Evolutionary conservation across 495 filamentous ascomycete species (phyloP).

Genomic region (Neurospora sp.): DNA sequence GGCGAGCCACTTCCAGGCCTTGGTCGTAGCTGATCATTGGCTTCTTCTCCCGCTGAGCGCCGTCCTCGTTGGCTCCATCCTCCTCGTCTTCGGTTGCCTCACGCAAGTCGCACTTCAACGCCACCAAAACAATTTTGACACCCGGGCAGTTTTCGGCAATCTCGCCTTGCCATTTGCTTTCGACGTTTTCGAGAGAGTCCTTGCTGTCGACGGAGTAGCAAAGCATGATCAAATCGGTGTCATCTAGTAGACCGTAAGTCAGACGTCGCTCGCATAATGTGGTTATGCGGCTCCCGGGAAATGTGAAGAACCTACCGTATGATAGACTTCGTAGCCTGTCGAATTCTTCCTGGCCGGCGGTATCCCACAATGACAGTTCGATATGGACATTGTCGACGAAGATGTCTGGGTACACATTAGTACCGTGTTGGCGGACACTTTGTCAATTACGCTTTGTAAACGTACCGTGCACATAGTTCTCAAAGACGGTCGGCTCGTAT

Average conservation of each 20-base stretch:
- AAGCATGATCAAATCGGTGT: slow-evolving; percentile 96
- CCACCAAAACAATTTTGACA: slow-evolving; percentile 90
- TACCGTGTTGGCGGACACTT: neutral
- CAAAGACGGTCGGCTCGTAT: slow-evolving; percentile 98
- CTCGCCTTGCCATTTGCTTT: slow-evolving; percentile 95
- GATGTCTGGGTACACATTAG: slow-evolving; percentile 52
- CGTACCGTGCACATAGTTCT: slow-evolving; percentile 97
- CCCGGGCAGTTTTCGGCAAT: slow-evolving; percentile 95
- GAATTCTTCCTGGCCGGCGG: slow-evolving; percentile 97
- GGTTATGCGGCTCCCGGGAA: neutral
- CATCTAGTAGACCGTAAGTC: slow-evolving; percentile 33
- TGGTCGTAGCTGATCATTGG: slow-evolving; percentile 84
- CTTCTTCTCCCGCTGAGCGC: slow-evolving; percentile 46
- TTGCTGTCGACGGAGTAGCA: slow-evolving; percentile 95
- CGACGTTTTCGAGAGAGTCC: slow-evolving; percentile 95
- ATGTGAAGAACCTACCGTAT: slow-evolving; percentile 45
- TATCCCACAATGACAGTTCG: slow-evolving; percentile 96
- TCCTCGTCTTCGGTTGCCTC: slow-evolving; percentile 53
- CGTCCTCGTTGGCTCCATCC: slow-evolving; percentile 28
- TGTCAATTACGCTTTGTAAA: neutral
- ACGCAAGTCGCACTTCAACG: slow-evolving; percentile 91
- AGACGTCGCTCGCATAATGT: neutral
- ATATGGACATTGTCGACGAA: slow-evolving; percentile 96
- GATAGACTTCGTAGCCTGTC: slow-evolving; percentile 89
- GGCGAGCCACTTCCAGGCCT: slow-evolving; percentile 83